Evolutionary conservation across 495 filamentous ascomycete species (phyloP).

Genomic region (Pyrenopolyporus hunteri): DNA sequence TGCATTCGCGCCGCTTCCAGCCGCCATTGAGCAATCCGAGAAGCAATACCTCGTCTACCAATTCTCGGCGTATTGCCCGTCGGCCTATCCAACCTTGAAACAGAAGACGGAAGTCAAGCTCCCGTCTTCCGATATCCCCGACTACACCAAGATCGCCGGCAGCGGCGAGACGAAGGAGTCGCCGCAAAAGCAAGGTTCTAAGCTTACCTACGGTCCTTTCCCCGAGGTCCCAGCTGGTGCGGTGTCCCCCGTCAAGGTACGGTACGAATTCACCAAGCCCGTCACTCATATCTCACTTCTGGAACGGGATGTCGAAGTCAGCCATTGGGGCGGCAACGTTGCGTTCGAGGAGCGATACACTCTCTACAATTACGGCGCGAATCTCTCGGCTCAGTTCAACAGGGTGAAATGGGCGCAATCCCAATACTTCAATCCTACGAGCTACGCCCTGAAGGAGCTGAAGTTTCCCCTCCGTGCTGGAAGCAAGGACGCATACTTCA

Average conservation of each 20-base stretch:
- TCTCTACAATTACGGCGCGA: constrained; percentile 83
- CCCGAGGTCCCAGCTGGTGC: constrained; percentile 75
- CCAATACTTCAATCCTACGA: constrained; percentile 76
- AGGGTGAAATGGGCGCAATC: constrained; percentile 82
- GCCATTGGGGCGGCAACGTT: constrained; percentile 96
- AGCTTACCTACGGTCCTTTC: constrained; percentile 93
- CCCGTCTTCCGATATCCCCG: constrained; percentile 75
- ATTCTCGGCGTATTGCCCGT: constrained; percentile 81
- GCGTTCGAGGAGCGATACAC: constrained; percentile 94
- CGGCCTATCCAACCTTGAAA: constrained; percentile 81
- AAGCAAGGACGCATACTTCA: constrained; percentile 86
- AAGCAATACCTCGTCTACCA: constrained; percentile 84
- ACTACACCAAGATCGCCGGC: constrained; percentile 76
- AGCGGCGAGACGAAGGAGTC: constrained; percentile 67
- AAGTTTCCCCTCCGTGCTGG: constrained; percentile 79
- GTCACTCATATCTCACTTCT: constrained; percentile 75
- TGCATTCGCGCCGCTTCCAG: constrained; percentile 77
- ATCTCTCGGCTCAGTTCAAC: constrained; percentile 82
- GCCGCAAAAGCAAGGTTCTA: constrained; percentile 81
- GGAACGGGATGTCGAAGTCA: constrained; percentile 91
- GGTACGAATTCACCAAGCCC: constrained; percentile 96
- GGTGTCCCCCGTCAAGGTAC: constrained; percentile 71
- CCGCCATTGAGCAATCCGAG: constrained; percentile 77
- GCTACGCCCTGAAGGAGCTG: constrained; percentile 79
- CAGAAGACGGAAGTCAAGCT: constrained; percentile 98